Evolutionary conservation across 2,329 filamentous ascomycete species (phyloP).

Genomic region (Diaporthe longicolla): DNA sequence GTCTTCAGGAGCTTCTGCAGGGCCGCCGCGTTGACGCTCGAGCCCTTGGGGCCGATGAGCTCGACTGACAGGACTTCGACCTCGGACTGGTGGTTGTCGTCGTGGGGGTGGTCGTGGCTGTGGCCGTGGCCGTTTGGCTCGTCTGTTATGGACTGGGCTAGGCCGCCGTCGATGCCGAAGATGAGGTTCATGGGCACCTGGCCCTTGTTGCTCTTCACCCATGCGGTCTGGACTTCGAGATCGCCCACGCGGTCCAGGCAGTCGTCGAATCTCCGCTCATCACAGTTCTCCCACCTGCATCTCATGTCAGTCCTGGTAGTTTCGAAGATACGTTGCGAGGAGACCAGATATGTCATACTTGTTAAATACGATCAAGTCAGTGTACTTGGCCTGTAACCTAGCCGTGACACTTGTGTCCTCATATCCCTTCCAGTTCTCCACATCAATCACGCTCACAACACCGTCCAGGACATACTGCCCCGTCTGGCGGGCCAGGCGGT

Average conservation of each 20-base stretch:
- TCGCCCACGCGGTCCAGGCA: conserved; percentile 85
- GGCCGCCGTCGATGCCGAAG: conserved; percentile 88
- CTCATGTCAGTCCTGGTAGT: neutral
- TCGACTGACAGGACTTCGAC: conserved; percentile 93
- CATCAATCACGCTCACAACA: conserved; percentile 90
- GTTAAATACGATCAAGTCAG: conserved; percentile 91
- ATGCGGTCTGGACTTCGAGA: conserved; percentile 83
- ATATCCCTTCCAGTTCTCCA: conserved; percentile 95
- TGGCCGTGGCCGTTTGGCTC: conserved; percentile 57
- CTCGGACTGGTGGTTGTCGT: conserved; percentile 80
- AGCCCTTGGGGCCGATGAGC: conserved; percentile 62
- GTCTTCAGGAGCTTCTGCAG: conserved; percentile 77
- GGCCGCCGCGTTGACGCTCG: conserved; percentile 69
- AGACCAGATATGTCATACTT: conserved; percentile 62
- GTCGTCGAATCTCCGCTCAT: conserved; percentile 81
- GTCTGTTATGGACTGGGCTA: conserved; percentile 71
- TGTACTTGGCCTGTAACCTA: conserved; percentile 88
- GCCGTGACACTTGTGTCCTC: conserved; percentile 93
- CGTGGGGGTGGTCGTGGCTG: conserved; percentile 56
- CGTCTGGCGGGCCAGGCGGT: conserved; percentile 80
- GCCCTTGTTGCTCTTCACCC: conserved; percentile 88
- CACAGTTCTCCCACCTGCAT: conserved; percentile 76
- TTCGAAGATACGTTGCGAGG: neutral
- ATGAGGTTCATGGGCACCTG: conserved; percentile 83
- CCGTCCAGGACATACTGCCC: conserved; percentile 83